Evolutionary conservation across 1,284 basidiomycete genomes (phyloP), one percentile per base, ranked within the genome.

Genomic region (Ustilago vetiveriae): DNA sequence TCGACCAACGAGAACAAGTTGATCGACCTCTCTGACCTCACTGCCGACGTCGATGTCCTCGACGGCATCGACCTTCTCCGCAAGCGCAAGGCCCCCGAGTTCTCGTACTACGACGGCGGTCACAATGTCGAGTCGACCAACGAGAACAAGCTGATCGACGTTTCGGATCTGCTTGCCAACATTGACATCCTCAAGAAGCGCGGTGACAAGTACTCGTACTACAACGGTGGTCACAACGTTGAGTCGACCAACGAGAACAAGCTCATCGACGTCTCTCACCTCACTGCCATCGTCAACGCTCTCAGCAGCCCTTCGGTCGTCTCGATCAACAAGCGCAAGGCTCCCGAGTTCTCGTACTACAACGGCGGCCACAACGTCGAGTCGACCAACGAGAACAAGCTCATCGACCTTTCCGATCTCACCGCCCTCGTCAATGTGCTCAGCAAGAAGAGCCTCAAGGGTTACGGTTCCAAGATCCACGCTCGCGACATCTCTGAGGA

Each of bases 331-430:
- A 67, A 60, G 53, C 65, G 65, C 44, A 21, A 50, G 30, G 45
- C 19, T 19, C 36, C 39, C 37, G 22, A 36, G 19, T 22, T 49
- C 39, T 33, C 35, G 35, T 53, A 37, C 38, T 63, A 64, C 66
- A 52, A 68, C 47, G 65, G 50, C 7, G 65, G 65, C 4, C 65
- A 68, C 65, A 64, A 69, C 27, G 55, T 64, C 26, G 50, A 50
- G 47, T 58, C 59, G 16, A 47, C 39, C 51, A 60, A 47, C 67
- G 60, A 59, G 60, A 70, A 65, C 67, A 70, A 70, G 67, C 33
- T 65, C 32, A 53, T 64, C 30, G 62, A 70, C 30, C 52, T 65
- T 33, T 60, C 56, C 14, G 62, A 58, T 33, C 33, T 70, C 17
- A 70, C 50, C 26, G 57, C 63, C 24, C 51, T 68, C 32, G 57